Evolutionary conservation across 2,329 filamentous ascomycete genomes (phyloP).

Genomic region (Exophiala aquamarina): DNA sequence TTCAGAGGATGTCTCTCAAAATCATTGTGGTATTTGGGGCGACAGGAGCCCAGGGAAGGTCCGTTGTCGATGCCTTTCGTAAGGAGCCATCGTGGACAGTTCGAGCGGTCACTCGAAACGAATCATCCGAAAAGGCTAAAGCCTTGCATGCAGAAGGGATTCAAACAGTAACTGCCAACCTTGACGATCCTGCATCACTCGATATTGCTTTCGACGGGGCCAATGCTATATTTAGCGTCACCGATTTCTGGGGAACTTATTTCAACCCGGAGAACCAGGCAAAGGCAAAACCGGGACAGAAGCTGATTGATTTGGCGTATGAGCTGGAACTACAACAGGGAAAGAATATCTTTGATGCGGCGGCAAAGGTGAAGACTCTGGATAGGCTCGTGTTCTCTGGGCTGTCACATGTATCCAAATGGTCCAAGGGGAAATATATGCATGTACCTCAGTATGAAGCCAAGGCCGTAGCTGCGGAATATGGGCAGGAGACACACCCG

Average conservation of each 20-base stretch:
- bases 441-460: conserved; percentile 56
- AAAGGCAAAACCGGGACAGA: conserved; percentile 2
- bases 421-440: conserved; percentile 46
- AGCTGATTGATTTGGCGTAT: conserved; percentile 44
- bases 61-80: conserved; percentile 27
- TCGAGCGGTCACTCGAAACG: conserved; percentile 35
- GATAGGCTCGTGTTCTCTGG: conserved; percentile 54
- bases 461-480: conserved; percentile 52
- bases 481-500: conserved; percentile 46
- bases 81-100: conserved; percentile 31
- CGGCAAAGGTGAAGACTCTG: conserved; percentile 43
- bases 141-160: conserved; percentile 29
- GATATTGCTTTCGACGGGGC: conserved; percentile 40
- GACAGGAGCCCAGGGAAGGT: conserved; percentile 53
- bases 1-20: conserved; percentile 22
- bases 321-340: conserved; percentile 53
- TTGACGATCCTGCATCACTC: conserved; percentile 33
- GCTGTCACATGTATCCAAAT: conserved; percentile 49
- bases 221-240: conserved; percentile 55
- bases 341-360: conserved; percentile 57
- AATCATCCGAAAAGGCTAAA: conserved; percentile 27
- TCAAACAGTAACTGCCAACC: conserved; percentile 32
- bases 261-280: conserved; percentile 41
- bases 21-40: conserved; percentile 52
- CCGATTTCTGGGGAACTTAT: conserved; percentile 57